phyloP scores from a whole-genome alignment of 1,139 yeast species.

The Dujonia santamariae region DNA sequence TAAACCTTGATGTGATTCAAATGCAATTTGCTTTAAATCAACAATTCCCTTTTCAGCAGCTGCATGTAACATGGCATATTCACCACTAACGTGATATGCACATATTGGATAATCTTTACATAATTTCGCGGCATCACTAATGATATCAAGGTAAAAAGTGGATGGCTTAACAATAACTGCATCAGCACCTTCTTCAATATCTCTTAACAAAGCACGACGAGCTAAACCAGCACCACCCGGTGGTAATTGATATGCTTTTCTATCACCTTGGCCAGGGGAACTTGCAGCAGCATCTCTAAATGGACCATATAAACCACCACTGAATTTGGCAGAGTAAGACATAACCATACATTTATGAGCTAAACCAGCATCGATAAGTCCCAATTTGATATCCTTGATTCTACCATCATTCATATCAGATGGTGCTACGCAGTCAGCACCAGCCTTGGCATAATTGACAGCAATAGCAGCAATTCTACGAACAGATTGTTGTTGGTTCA shows the following conservation, averaged over 20 bases:
- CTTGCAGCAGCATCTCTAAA: slow-evolving; percentile 97
- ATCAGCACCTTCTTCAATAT: slow-evolving; percentile 90
- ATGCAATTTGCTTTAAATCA: slow-evolving; percentile 85
- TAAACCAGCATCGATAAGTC: slow-evolving; percentile 75
- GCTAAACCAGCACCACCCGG: slow-evolving; percentile 93
- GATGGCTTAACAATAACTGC: slow-evolving; percentile 97
- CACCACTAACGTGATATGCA: slow-evolving; percentile 97
- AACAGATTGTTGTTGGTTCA: slow-evolving; percentile 73
- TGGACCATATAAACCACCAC: slow-evolving; percentile 92
- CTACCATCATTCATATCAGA: slow-evolving; percentile 98
- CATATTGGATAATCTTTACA: slow-evolving; percentile 86
- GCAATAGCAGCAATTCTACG: slow-evolving; percentile 91
- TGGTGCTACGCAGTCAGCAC: slow-evolving; percentile 95
- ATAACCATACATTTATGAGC: slow-evolving; percentile 88
- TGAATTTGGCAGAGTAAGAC: slow-evolving; percentile 93
- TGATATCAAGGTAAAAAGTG: slow-evolving; percentile 87
- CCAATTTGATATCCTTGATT: slow-evolving; percentile 80
- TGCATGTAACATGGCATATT: slow-evolving; percentile 96
- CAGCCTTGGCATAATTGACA: slow-evolving; percentile 91
- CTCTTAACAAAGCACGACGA: slow-evolving; percentile 83
- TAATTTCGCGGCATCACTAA: slow-evolving; percentile 80
- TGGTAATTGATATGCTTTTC: slow-evolving; percentile 92
- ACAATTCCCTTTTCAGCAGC: slow-evolving; percentile 96
- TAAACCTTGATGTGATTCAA: slow-evolving; percentile 88
- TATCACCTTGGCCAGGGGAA: slow-evolving; percentile 84